Base-by-base conservation (phyloP, 2,329 filamentous ascomycete genomes). In the Xylaria sp. region DNA sequence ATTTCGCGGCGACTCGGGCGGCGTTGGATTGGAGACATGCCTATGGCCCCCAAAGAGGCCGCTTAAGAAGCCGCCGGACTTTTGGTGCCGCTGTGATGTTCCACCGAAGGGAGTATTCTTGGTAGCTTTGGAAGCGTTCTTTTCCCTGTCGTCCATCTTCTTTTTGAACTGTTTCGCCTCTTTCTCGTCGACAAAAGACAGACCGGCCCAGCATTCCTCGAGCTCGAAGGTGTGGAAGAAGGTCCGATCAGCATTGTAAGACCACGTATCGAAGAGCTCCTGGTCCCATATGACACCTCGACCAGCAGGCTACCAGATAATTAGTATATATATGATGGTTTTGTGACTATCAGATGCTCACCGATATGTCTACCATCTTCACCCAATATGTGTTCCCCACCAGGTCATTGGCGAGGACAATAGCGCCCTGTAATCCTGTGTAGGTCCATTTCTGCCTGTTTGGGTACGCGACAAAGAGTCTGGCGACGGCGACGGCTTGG, bases 151-250 rank as follows among this genome's bases (percentile, higher is more conserved):
- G 73, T 96, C 91, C 87, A 99, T 92, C 84, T 97, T 98, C 86
- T 97, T 97, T 80, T 94, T 90, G 82, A 99, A 98, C 66, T 93
- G 92, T 81, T 93, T 96, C 38, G 96, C 96, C 82, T 99, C 96
- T 81, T 97, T 98, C 83, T 98, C 96, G 79, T 98, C 96, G 68
- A 91, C 90, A 76, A 99, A 99, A 27, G 93, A 97, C 67, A 99
- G 82, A 0, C 90, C 96, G 5, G 94, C 96, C 67, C 96, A 83
- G 75, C 94, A 98, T 70, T 96, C 90, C 80, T 98, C 94, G 63
- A 97, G 87, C 82, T 99, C 96, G 78, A 99, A 99, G 5, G 93
- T 94, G 81, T 98, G 94, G 81, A 99, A 99, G 82, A 97, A 99
- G 67, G 93, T 95, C 68, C 96, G 90, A 79, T 99, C 96, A 77